Base-by-base conservation (phyloP, 2,329 filamentous ascomycete genomes). In the Colletotrichum sp. region DNA sequence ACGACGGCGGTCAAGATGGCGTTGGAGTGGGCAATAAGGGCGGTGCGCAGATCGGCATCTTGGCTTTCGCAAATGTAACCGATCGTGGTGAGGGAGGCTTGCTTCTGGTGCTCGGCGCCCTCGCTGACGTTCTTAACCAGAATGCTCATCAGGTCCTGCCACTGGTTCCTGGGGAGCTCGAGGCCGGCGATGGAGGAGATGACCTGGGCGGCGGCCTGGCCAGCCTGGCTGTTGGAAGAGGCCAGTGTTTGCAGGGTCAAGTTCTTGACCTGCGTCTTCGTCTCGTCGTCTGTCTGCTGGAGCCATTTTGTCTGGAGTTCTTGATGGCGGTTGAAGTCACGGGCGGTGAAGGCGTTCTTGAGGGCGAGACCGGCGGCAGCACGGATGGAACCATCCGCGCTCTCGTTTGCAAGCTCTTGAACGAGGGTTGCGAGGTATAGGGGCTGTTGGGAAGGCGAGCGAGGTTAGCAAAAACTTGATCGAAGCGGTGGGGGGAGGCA, bases 61-160 rank as follows among this genome's bases (percentile, higher is more conserved):
- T 98, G 95, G 80, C 94, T 96, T 86, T 99, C 97, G 90, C 97
- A 99, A 81, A 99, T 96, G 88, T 97, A 99, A 80, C 97, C 97
- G 85, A 99, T 98, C n/a, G 96, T 94, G 74, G 95, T 96, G 82
- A 99, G 88, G 60, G 96, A 99, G 57, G 96, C 91, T 88, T 98
- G 96, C 90, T 99, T 99, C 84, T 98, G 93, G 86, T 96, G 93
- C 83, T 96, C 94, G 81, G 90, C 92, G 79, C 96, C 97, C 79
- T 93, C 92, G 84, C 95, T 96, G 79, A 99, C 96, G 85, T 97
- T 98, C 85, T 96, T 94, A 79, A 99, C 97, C 79, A 99, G 90
- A 39, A 91, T 92, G 77, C 92, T 90, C 94, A 99, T 96, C 79
- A 99, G 90, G 84, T 99, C 96, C 69, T 92, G 92, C 97, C 97